Evolutionary conservation across 805 yeast species (phyloP), one percentile per base, ranked within the genome.

Genomic region (Candida maesae): DNA sequence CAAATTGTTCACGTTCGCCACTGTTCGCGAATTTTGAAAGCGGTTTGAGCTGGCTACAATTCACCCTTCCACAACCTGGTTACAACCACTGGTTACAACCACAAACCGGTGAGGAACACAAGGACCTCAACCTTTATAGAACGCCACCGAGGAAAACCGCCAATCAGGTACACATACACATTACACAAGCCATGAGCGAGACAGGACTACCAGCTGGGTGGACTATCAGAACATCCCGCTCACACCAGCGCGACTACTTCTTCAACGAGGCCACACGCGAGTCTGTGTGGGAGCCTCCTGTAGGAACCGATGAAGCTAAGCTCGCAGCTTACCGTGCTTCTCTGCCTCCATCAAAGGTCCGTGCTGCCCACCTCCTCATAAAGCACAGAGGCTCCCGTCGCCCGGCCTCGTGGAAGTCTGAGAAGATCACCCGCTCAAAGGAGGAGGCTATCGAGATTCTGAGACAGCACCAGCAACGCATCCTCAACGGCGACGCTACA

Each of bases 231-330:
- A 74, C 78, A 40, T 87, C 96, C 31, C 78, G 79, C 46, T 81
- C 93, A 13, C 88, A 86, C 58, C 78, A 85, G 55, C 76, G 87
- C 52, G 96, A 91, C 45, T 93, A 93, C 66, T 93, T 70, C 64
- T 81, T 74, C 65, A 79, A 90, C 58, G 76, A 79, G 21, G 70
- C 71, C 31, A 79, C 89, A 2, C 73, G 78, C 34, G 81, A 81
- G 58, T 84, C 96, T 0, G 71, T 79, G 28, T 93, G 99, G 99
- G 90, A 82, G 41, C 85, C 95, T 10, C 99, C 99, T 3, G 76
- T 68, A 36, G 96, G 91, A 4, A 79, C 95, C 2, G 84, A 93
- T 52, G 58, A 71, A 13, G 78, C 64, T 1, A 67, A 70, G 51
- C 69, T 91, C 44, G 68, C 74, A 29, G 65, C 64, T 13, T 86